Base-by-base conservation (phyloP, 768 basidiomycete species). In the Chiua virens region DNA sequence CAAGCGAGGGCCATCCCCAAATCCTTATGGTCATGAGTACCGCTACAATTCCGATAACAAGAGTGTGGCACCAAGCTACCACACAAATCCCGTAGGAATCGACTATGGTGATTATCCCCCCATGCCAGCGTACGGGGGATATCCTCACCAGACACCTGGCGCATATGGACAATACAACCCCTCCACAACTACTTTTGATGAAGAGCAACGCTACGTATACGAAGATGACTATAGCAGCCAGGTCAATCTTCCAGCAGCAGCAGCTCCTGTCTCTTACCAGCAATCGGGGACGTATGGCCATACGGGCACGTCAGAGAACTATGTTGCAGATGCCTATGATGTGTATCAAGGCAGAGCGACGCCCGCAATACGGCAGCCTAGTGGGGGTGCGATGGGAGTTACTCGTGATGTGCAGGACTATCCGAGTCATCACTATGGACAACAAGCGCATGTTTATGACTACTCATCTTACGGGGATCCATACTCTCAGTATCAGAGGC, bases 51-150 rank as follows among this genome's bases (percentile, higher is more conserved):
- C 73, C 46, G 81, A 86, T 56, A 64, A 62, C 54, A 76, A 77
- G 61, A 75, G 73, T 37, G 43, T 71, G 37, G 69, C 67, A 1
- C 67, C 67, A 17, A 69, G 67, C 32, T 69, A 69, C 46, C 67
- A 69, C 46, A 71, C 67, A 43, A 69, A 59, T 46, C 67, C 71
- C 30, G 73, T 76, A 45, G 82, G 80, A 53, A 45, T 32, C 20
- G 74, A 73, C 45, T 74, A 71, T 54, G 38, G 60, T 40, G 79
- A 80, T 49, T 86, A 77, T 56, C 79, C 86, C 7, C 80, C 86
- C 2, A 91, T 92, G 87, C 89, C 89, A 27, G 78, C 82, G 14
- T 89, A 87, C 52, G 63, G 64, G 42, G 81, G 82, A n/a, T 84
- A 86, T 62, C 77, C 81, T 42, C 75, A 82, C 27, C 83, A 84